phyloP scores from a whole-genome alignment of 2,329 filamentous ascomycete species.

The Fusarium torulosum region DNA sequence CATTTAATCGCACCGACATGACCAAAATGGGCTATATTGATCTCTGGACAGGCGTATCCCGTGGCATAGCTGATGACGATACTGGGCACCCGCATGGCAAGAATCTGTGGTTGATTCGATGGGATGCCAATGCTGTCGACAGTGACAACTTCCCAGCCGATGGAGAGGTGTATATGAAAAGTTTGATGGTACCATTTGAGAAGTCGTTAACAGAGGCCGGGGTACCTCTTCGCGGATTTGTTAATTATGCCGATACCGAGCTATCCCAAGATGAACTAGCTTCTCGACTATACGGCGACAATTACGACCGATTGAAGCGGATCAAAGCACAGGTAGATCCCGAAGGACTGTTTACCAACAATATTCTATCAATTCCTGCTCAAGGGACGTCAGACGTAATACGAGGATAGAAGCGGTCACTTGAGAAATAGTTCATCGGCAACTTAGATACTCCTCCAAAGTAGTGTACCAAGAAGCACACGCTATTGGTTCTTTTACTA shows the following conservation, averaged over 20 bases:
- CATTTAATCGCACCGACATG: constrained; percentile 34
- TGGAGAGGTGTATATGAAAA: constrained; percentile 30
- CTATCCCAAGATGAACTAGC: constrained; percentile 30
- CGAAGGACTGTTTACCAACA: constrained; percentile 33
- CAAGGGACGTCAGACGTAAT: not conserved
- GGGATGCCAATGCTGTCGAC: constrained; percentile 28
- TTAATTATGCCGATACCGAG: constrained; percentile 44
- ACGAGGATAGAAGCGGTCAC: not conserved
- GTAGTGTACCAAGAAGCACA: fast-evolving
- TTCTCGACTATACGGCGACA: constrained; percentile 35
- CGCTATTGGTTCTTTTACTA: not conserved
- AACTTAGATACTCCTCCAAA: not conserved
- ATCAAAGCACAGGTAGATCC: constrained; percentile 33
- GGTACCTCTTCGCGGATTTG: constrained; percentile 29
- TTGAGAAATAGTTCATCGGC: not conserved
- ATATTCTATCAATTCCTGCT: constrained; percentile 27
- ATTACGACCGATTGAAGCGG: constrained; percentile 29
- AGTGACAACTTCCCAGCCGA: constrained; percentile 29
- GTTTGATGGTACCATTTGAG: constrained; percentile 36
- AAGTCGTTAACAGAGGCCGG: constrained; percentile 18
- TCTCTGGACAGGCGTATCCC: constrained; percentile 39
- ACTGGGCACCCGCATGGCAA: constrained; percentile 34
- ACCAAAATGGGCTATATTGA: constrained; percentile 35
- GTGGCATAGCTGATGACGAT: constrained; percentile 23
- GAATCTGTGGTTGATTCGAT: constrained; percentile 41